Evolutionary conservation across 352 stramenopile genomes (phyloP).

Genomic region (Globisporangium heterothallicum): DNA sequence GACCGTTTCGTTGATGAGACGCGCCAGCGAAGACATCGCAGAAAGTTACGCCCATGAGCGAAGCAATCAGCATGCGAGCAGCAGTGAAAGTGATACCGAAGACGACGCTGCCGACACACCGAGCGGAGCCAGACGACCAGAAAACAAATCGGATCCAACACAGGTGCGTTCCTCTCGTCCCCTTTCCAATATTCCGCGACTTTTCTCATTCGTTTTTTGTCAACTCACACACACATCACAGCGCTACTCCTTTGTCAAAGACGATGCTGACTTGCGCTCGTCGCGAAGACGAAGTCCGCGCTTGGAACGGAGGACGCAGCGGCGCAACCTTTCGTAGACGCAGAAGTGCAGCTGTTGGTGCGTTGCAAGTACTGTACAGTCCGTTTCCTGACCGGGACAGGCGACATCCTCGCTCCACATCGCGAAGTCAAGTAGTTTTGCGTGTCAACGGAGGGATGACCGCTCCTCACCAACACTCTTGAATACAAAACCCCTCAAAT

Average conservation of each 20-base stretch:
- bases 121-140: no score
- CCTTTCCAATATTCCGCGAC: no score
- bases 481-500: no score
- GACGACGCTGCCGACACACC: no score
- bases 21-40: conserved; percentile 2
- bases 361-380: no score
- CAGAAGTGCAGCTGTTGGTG: no score
- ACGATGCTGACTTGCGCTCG: conserved; percentile 6
- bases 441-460: neutral
- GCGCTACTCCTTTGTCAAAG: conserved; percentile 10
- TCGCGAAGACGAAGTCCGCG: conserved; percentile 10
- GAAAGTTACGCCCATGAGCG: no score
- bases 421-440: neutral
- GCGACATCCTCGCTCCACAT: neutral
- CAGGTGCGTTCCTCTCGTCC: no score
- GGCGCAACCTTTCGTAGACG: no score
- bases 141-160: no score
- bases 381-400: conserved; percentile 1
- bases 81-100: neutral
- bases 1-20: conserved; percentile 14
- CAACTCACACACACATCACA: no score
- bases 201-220: no score
- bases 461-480: neutral
- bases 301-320: neutral
- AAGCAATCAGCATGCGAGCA: neutral